Conservation (phyloP, 2,329 filamentous ascomycete genomes). For the Penicillium sp. region DNA sequence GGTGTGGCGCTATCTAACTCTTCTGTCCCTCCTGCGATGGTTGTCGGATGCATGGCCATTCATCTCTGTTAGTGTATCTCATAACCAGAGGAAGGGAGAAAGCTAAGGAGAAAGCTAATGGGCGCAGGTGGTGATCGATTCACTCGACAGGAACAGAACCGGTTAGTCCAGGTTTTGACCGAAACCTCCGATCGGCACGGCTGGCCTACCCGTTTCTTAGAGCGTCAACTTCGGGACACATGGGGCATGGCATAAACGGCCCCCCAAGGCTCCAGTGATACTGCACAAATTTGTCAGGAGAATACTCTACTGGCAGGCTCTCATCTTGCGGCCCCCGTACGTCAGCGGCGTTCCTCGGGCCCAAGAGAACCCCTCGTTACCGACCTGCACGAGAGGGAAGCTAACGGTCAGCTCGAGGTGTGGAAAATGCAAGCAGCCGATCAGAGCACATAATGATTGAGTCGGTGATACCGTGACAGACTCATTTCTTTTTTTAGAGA, state of each 20-base stretch:
- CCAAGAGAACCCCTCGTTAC: not conserved
- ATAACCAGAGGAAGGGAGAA: not conserved
- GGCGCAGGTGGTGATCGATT: slow-evolving; percentile 24
- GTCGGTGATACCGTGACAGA: not conserved
- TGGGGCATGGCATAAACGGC: slow-evolving; percentile 11
- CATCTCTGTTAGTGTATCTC: slow-evolving; percentile 18
- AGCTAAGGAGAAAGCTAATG: slow-evolving; percentile 1
- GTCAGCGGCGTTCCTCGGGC: not conserved
- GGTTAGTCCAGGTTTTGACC: slow-evolving; percentile 21
- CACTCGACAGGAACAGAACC: slow-evolving; percentile 22
- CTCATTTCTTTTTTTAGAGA: not conserved
- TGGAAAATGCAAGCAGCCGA: not conserved
- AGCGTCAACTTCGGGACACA: slow-evolving; percentile 20
- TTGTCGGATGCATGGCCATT: slow-evolving; percentile 25
- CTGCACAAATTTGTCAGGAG: no score
- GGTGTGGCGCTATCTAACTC: slow-evolving; percentile 25
- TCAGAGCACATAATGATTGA: not conserved
- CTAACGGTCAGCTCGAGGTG: not conserved
- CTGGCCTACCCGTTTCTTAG: slow-evolving; percentile 21
- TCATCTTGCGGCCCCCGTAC: not conserved
- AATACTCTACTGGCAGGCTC: no score
- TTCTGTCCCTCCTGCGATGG: slow-evolving; percentile 24
- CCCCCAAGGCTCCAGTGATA: not conserved
- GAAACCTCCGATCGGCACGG: slow-evolving; percentile 20
- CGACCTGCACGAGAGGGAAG: not conserved